Evolutionary conservation across 495 filamentous ascomycete species (phyloP).

Genomic region (Pyrenopolyporus hunteri): DNA sequence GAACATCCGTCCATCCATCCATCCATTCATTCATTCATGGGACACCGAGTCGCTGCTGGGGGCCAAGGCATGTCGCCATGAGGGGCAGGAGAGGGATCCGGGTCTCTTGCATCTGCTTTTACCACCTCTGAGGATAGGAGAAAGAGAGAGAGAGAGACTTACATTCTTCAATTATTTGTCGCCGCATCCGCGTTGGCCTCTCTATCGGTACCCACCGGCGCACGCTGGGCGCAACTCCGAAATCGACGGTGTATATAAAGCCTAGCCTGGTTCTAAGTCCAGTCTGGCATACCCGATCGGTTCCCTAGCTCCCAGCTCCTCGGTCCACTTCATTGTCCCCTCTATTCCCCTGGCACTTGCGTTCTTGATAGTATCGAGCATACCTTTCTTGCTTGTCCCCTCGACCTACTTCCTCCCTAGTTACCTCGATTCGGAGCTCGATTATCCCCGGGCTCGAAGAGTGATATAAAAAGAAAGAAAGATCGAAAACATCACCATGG

Average conservation of each 20-base stretch:
- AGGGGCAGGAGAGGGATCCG: conserved; percentile 2
- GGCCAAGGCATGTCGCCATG: conserved; percentile 10
- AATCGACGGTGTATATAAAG: neutral
- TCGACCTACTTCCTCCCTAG: neutral
- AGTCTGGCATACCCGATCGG: neutral
- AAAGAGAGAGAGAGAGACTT: too few relatives aligned
- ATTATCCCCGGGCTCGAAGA: neutral
- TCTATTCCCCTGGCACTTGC: neutral
- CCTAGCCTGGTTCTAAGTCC: neutral
- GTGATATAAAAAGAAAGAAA: neutral
- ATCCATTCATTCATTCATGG: neutral
- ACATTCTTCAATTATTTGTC: too few relatives aligned
- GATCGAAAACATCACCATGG: conserved; percentile 24
- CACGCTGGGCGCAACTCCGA: too few relatives aligned
- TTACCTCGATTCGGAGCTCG: neutral
- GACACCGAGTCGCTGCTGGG: neutral
- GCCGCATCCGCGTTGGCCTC: conserved; percentile 1
- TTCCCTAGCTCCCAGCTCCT: neutral
- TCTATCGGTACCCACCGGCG: neutral
- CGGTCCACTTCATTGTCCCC: conserved; percentile 2
- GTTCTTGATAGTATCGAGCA: neutral
- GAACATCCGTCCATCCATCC: neutral
- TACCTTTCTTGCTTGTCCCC: neutral
- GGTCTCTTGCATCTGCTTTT: conserved; percentile 1
- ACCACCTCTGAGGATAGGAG: neutral